A percentile compares a stretch with the other conserved stretches of the same genome.
Conservation (phyloP, 1,139 yeast species). For the Kodamaea ohmeri region DNA sequence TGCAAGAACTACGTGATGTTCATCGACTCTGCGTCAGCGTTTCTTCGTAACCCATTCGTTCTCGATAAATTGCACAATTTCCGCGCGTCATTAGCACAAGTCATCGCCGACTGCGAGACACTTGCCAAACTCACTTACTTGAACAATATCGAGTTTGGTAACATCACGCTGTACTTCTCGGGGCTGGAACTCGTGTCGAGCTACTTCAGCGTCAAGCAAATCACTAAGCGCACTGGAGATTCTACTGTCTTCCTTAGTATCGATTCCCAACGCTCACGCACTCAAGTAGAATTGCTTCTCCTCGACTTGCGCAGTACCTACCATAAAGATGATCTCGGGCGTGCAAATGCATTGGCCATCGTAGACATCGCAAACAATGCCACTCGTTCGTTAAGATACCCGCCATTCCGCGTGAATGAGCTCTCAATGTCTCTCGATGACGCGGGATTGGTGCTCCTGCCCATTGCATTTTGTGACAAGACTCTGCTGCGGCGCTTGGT, state of each 20-base stretch:
- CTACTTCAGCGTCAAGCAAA: slow-evolving; percentile 37
- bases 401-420: slow-evolving; percentile 38
- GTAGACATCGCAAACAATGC: slow-evolving; percentile 17
- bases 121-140: slow-evolving; percentile 22
- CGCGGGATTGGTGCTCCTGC: slow-evolving; percentile 23
- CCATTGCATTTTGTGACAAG: slow-evolving; percentile 24
- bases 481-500: slow-evolving; percentile 2
- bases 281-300: slow-evolving; percentile 31
- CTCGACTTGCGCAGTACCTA: slow-evolving; percentile 15
- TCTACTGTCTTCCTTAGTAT: slow-evolving; percentile 12
- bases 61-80: slow-evolving; percentile 30
- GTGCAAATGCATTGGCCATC: slow-evolving; percentile 34
- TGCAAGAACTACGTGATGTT: slow-evolving; percentile 32
- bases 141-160: slow-evolving; percentile 36
- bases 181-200: slow-evolving; percentile 30
- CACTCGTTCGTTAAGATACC: slow-evolving; percentile 31
- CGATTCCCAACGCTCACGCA: slow-evolving; percentile 4
- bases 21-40: slow-evolving; percentile 21
- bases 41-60: slow-evolving; percentile 41
- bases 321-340: background rate
- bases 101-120: slow-evolving; percentile 22
- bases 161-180: slow-evolving; percentile 28
- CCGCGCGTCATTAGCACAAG: slow-evolving; percentile 17
- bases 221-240: slow-evolving; percentile 33
- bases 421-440: slow-evolving; percentile 23